A percentile compares a stretch with the other conserved stretches of the same genome.
Conservation (phyloP, 108 stramenopile genomes). For the Cyclotella distinguenda region DNA sequence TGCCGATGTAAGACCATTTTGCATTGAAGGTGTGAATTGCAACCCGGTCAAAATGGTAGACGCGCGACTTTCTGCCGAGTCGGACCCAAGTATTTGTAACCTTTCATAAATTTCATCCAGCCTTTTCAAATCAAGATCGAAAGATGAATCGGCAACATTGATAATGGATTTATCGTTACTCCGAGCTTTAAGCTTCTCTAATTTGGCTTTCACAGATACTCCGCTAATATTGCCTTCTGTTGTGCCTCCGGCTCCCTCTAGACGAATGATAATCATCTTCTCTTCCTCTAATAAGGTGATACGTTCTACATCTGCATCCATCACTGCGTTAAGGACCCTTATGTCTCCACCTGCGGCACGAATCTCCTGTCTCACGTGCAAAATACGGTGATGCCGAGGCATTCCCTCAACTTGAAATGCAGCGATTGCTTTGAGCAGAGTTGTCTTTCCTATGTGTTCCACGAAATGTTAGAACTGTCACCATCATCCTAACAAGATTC, state of each 20-base stretch:
- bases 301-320: constrained; percentile 92
- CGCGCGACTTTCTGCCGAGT: constrained; percentile 90
- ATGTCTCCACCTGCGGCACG: constrained; percentile 64
- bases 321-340: constrained; percentile 91
- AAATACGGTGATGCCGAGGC: constrained; percentile 87
- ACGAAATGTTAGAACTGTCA: background rate
- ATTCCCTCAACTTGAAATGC: constrained; percentile 91
- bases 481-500: background rate
- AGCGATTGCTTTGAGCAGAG: constrained; percentile 93
- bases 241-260: constrained; percentile 49
- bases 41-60: constrained; percentile 86
- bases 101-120: constrained; percentile 88
- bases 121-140: constrained; percentile 69
- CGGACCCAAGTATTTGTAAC: constrained; percentile 79
- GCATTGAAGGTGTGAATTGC: constrained; percentile 92
- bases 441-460: constrained; percentile 78
- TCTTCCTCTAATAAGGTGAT: constrained; percentile 81
- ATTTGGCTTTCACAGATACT: constrained; percentile 49
- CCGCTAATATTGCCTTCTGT: constrained; percentile 11
- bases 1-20: constrained; percentile 78
- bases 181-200: constrained; percentile 48
- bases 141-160: constrained; percentile 51
- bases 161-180: constrained; percentile 33
- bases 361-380: constrained; percentile 98
- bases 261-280: constrained; percentile 54